Evolutionary conservation across 306 rosid genomes (phyloP).

Genomic region (Pachyrhizus erosus): DNA sequence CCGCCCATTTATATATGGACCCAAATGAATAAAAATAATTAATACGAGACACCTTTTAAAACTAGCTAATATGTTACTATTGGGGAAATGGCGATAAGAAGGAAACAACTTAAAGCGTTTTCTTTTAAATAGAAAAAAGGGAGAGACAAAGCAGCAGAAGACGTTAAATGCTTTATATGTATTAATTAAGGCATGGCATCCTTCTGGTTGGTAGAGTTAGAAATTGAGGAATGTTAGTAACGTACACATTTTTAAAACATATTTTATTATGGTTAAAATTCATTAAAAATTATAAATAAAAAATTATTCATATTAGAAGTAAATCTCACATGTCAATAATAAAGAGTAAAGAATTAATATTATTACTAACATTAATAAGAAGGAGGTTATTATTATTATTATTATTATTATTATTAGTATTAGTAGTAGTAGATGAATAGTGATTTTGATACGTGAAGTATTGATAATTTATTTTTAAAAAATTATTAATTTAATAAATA

Average conservation of each 20-base stretch:
- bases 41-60: not conserved
- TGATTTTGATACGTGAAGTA: too few species aligned
- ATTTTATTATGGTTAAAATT: too few species aligned
- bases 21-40: not conserved
- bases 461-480: too few species aligned
- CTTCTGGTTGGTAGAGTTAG: not conserved
- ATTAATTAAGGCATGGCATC: not conserved
- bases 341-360: too few species aligned
- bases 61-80: not conserved
- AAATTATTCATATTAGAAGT: too few species aligned
- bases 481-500: too few species aligned
- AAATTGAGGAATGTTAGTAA: not conserved
- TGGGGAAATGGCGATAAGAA: not conserved
- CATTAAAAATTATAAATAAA: too few species aligned
- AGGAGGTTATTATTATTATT: too few species aligned
- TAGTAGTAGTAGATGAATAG: too few species aligned
- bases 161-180: constrained; percentile 19
- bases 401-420: too few species aligned
- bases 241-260: not conserved
- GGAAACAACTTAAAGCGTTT: not conserved
- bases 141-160: not conserved
- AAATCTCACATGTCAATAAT: too few species aligned
- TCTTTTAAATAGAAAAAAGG: not conserved
- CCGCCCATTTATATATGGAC: not conserved
- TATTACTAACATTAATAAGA: too few species aligned